A percentile compares a stretch with the other conserved stretches of the same genome.
Evolutionary conservation across 305 asterid genomes (phyloP).

Genomic region (Fraxinus velutina): DNA sequence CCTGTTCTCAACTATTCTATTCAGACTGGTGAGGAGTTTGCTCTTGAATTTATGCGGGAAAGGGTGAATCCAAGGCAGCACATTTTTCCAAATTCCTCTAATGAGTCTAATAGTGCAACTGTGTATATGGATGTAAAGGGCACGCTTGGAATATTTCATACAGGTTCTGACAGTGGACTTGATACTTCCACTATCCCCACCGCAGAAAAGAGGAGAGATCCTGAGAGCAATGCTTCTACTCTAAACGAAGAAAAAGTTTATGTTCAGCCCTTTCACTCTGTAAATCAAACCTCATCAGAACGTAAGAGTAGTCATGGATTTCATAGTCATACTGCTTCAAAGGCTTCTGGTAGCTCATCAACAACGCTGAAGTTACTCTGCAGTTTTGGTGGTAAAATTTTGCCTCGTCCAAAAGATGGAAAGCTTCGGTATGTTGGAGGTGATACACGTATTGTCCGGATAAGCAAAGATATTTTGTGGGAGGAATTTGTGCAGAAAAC

Average conservation of each 20-base stretch:
- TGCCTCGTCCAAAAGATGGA: conserved; percentile 94
- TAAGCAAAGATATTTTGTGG: conserved; percentile 66
- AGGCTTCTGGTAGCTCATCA: conserved; percentile 44
- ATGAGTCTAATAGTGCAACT: conserved; percentile 44
- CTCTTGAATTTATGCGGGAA: conserved; percentile 90
- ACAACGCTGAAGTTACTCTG: conserved; percentile 63
- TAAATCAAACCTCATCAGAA: conserved; percentile 39
- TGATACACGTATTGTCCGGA: conserved; percentile 71
- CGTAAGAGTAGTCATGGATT: conserved; percentile 31
- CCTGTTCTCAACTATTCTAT: conserved; percentile 80
- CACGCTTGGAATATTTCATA: conserved; percentile 48
- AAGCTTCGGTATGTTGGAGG: conserved; percentile 93
- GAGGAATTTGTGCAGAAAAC: conserved; percentile 67
- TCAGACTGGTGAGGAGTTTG: conserved; percentile 93
- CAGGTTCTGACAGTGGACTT: conserved; percentile 44
- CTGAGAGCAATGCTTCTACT: conserved; percentile 34
- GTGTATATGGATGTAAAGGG: conserved; percentile 53
- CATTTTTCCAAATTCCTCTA: conserved; percentile 45
- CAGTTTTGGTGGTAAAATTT: conserved; percentile 80
- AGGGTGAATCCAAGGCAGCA: conserved; percentile 72
- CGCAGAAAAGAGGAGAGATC: conserved; percentile 45
- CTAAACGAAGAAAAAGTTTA: conserved; percentile 44
- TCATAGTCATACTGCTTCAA: conserved; percentile 42
- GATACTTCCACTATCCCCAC: conserved; percentile 51
- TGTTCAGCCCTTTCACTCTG: conserved; percentile 39